phyloP scores from a whole-genome alignment of 768 basidiomycete species.

The Leucocoprinus leucothites region DNA sequence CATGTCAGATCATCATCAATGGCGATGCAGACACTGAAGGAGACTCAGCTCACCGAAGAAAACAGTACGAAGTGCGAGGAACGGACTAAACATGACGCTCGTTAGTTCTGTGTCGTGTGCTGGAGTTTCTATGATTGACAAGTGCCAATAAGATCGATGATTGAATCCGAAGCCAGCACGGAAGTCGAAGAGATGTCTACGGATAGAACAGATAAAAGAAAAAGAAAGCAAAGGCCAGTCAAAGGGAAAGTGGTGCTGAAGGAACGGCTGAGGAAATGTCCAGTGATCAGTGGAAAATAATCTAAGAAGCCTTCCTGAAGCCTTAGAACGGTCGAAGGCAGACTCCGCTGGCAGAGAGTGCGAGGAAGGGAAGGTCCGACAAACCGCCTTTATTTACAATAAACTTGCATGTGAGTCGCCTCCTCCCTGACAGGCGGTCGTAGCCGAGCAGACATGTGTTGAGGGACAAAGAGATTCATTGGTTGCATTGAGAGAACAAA shows the following conservation, averaged over 20 bases:
- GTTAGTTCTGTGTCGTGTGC: too few relatives aligned
- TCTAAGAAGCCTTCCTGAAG: background rate
- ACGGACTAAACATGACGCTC: slow-evolving; percentile 39
- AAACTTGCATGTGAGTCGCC: background rate
- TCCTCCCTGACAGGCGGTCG: background rate
- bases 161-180: slow-evolving; percentile 10
- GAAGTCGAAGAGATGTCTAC: background rate
- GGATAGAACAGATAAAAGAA: slow-evolving; percentile 5
- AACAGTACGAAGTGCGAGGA: slow-evolving; percentile 55
- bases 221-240: slow-evolving; percentile 3
- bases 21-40: background rate
- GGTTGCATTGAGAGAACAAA: slow-evolving; percentile 10
- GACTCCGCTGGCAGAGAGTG: slow-evolving; percentile 29
- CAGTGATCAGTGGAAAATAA: background rate
- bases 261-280: slow-evolving; percentile 7
- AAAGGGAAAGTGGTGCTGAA: background rate
- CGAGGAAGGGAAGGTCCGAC: background rate
- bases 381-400: slow-evolving; percentile 3
- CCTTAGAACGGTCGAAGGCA: background rate
- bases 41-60: slow-evolving; percentile 45
- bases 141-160: background rate
- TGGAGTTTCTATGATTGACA: slow-evolving; percentile 10
- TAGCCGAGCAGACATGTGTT: background rate
- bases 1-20: background rate
- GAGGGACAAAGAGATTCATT: background rate